These are phyloP conservation scores for Chrysoporthe puriensis DNA, from an alignment of 2,329 filamentous ascomycete genomes.

Conservation along the genomic window DNA sequence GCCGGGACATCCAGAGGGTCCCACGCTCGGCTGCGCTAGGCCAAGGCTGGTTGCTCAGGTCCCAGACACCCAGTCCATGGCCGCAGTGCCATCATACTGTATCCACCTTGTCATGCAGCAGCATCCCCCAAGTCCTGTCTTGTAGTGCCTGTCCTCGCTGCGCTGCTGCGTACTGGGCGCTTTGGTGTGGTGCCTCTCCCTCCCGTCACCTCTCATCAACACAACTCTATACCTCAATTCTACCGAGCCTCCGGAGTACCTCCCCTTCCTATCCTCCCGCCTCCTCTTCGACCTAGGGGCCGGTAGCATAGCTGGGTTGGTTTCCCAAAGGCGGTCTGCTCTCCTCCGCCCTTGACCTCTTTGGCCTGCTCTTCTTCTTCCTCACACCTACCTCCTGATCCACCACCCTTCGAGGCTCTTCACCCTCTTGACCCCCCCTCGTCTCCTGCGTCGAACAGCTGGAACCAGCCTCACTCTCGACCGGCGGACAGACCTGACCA, in stretches of 20 bases:
- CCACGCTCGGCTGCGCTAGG: slow-evolving; percentile 14
- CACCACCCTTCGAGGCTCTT: slow-evolving; percentile 3
- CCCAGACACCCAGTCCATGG: slow-evolving; percentile 13
- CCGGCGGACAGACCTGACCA: slow-evolving; percentile 5
- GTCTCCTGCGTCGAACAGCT: neutral
- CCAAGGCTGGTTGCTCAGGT: slow-evolving; percentile 12
- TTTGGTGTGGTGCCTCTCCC: slow-evolving; percentile 11
- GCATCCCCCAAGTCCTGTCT: neutral
- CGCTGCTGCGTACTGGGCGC: slow-evolving; percentile 17
- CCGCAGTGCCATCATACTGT: slow-evolving; percentile 21
- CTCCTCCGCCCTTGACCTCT: slow-evolving; percentile 15
- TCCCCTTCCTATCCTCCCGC: slow-evolving; percentile 24
- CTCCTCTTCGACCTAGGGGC: slow-evolving; percentile 18
- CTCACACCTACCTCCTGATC: slow-evolving; percentile 11
- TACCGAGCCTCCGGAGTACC: slow-evolving; percentile 1
- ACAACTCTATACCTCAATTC: slow-evolving; percentile 7
- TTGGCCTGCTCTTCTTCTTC: slow-evolving; percentile 16
- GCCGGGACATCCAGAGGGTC: neutral
- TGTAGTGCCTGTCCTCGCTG: slow-evolving; percentile 14
- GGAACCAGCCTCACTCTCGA: slow-evolving; percentile 1
- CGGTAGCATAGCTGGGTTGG: slow-evolving; percentile 24
- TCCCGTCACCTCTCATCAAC: slow-evolving; percentile 15
- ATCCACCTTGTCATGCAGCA: slow-evolving; percentile 3
- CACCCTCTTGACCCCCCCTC: slow-evolving; percentile 5
- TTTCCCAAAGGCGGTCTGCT: slow-evolving; percentile 17